Evolutionary conservation across 129 eudicot species (phyloP).

Genomic region (Pulicaria dysenterica): DNA sequence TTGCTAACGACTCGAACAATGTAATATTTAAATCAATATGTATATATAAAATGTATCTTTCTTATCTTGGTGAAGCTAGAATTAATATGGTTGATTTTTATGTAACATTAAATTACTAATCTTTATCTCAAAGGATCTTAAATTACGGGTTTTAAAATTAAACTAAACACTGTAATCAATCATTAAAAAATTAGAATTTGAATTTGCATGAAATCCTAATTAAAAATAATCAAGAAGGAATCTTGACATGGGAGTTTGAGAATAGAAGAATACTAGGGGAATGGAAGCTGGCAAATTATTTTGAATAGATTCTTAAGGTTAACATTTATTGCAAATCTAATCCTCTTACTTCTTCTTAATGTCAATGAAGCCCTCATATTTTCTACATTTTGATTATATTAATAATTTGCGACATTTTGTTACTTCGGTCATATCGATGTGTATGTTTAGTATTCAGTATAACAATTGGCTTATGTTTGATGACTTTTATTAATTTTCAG

Average conservation of each 20-base stretch:
- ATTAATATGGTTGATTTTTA: too few relatives aligned
- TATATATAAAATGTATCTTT: too few relatives aligned
- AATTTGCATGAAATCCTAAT: constrained; percentile 19
- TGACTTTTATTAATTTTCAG: too few relatives aligned
- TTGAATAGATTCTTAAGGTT: constrained; percentile 37
- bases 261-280: constrained; percentile 69
- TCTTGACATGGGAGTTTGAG: constrained; percentile 66
- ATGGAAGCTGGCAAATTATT: constrained; percentile 70
- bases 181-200: constrained; percentile 11
- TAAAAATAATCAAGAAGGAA: constrained; percentile 42
- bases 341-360: constrained; percentile 19
- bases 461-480: too few relatives aligned
- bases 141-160: too few relatives aligned
- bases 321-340: constrained; percentile 7
- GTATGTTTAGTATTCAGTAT: too few relatives aligned
- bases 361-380: constrained; percentile 9
- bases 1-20: too few relatives aligned
- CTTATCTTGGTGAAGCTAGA: too few relatives aligned
- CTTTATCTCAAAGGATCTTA: too few relatives aligned
- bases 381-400: neutral
- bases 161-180: neutral
- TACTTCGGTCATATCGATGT: neutral
- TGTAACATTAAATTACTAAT: too few relatives aligned
- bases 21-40: too few relatives aligned
- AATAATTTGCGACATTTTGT: neutral